Conservation (phyloP, 2,329 filamentous ascomycete species). For the Hymenoscyphus infarciens region DNA sequence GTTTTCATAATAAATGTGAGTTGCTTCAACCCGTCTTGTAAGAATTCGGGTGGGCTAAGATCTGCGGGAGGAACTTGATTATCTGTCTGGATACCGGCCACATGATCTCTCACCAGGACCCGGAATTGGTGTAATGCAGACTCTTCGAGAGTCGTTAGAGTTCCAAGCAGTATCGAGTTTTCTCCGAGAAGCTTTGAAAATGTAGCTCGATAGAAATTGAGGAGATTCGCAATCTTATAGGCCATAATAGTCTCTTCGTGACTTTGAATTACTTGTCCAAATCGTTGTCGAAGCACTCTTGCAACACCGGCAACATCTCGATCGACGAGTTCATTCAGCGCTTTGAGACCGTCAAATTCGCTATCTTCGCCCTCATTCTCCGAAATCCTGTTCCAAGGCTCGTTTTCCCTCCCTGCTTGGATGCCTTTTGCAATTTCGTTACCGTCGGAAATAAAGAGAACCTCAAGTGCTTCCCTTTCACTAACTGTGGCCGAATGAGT, state of each 20-base stretch:
- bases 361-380: constrained; percentile 54
- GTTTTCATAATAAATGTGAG: constrained; percentile 77
- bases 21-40: constrained; percentile 75
- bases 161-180: constrained; percentile 65
- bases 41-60: constrained; percentile 73
- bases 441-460: constrained; percentile 85
- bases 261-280: constrained; percentile 87
- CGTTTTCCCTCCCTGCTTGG: constrained; percentile 73
- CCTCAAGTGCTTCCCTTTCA: constrained; percentile 86
- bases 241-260: constrained; percentile 86
- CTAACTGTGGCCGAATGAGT: constrained; percentile 90
- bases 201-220: constrained; percentile 84
- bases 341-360: constrained; percentile 75
- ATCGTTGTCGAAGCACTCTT: constrained; percentile 79
- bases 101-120: constrained; percentile 74
- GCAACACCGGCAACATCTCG: constrained; percentile 78
- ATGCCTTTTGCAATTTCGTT: constrained; percentile 83
- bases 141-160: constrained; percentile 65
- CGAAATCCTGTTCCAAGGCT: constrained; percentile 71
- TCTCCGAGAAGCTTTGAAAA: constrained; percentile 75
- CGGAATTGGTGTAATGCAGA: constrained; percentile 82
- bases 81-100: constrained; percentile 69
- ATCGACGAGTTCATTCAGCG: constrained; percentile 81
- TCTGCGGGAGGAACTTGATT: constrained; percentile 68
- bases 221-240: constrained; percentile 85